These are phyloP conservation scores for Fraxinus velutina DNA, from an alignment of 305 asterid species.

Conservation along the genomic window DNA sequence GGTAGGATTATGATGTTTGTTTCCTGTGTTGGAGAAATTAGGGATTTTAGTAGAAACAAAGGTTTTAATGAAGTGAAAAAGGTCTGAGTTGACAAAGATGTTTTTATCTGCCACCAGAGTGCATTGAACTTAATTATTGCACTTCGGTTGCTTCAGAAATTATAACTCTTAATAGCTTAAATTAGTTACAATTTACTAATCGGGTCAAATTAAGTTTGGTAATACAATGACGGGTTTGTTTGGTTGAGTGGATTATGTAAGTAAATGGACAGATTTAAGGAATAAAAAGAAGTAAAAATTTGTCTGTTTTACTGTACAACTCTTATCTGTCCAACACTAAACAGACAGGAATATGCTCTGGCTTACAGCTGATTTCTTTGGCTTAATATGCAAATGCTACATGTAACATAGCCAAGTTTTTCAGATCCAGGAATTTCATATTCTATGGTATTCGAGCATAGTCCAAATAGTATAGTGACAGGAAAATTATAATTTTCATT, in stretches of 20 bases:
- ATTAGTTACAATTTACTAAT: slow-evolving; percentile 42
- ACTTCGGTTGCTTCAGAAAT: slow-evolving; percentile 39
- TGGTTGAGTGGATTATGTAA: neutral
- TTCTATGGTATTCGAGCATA: too few relatives aligned
- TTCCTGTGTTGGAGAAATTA: slow-evolving; percentile 24
- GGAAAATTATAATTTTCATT: neutral
- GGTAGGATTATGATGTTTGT: slow-evolving; percentile 20
- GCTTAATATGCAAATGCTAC: neutral
- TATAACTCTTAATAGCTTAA: slow-evolving; percentile 7
- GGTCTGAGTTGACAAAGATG: slow-evolving; percentile 37
- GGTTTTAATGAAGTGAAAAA: slow-evolving; percentile 17
- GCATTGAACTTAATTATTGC: slow-evolving; percentile 42
- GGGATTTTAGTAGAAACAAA: slow-evolving; percentile 1
- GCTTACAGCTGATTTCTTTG: neutral
- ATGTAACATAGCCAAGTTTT: neutral
- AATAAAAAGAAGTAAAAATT: neutral
- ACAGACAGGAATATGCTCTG: neutral
- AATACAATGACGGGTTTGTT: neutral
- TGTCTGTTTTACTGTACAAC: neutral
- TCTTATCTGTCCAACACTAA: neutral
- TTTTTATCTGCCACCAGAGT: slow-evolving; percentile 29
- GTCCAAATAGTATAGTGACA: neutral
- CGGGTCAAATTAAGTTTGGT: slow-evolving; percentile 45
- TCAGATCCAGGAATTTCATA: neutral
- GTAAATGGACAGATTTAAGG: neutral